Evolutionary conservation across 2,329 filamentous ascomycete species (phyloP), one percentile per base, ranked within the genome.

Genomic region (Colletotrichum spaethianum): DNA sequence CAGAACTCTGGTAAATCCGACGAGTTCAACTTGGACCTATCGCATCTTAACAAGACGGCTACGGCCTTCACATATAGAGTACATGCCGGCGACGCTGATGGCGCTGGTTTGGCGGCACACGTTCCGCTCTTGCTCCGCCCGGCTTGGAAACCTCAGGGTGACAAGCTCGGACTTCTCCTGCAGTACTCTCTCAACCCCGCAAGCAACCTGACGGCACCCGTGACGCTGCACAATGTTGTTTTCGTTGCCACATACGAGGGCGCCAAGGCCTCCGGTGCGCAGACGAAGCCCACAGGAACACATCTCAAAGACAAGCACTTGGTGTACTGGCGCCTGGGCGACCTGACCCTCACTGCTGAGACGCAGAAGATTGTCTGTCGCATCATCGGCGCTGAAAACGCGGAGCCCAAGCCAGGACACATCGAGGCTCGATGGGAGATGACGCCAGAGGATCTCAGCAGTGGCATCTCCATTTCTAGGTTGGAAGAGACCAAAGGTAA

Each of bases 11-110:
- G 92, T 12, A 91, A 89, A 70, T 88, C 93, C 4, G 95, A 97
- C 70, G 92, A 96, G 78, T 99, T 97, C 82, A 89, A 86, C 0
- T 85, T 99, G 40, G 90, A 95, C 73, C 83, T 96, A 8, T 87
- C 91, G 18, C 91, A 92, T 79, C 89, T 98, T 73, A 87, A 91
- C 76, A 91, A 92, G 77, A 92, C 94, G 1, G 89, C 92, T 0
- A 91, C 96, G 8, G 96, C 93, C 9, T 98, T 99, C 85, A 97
- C 96, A 72, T 99, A 98, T 82, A 93, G 95, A 77, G 86, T 98
- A 14, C 94, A 96, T 75, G 83, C 93, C 38, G 91, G 95, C 40
- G 86, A 89, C 23, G 77, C 82, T 50, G 86, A 89, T n/a, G 76
- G 82, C 6, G 74, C 82, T 1, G 74, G 81, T 2, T 81, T 88